Evolutionary conservation across 202 grass and related monocot genomes (phyloP), one percentile per base, ranked within the genome.

Genomic region (Miscanthus sacchariflorus): DNA sequence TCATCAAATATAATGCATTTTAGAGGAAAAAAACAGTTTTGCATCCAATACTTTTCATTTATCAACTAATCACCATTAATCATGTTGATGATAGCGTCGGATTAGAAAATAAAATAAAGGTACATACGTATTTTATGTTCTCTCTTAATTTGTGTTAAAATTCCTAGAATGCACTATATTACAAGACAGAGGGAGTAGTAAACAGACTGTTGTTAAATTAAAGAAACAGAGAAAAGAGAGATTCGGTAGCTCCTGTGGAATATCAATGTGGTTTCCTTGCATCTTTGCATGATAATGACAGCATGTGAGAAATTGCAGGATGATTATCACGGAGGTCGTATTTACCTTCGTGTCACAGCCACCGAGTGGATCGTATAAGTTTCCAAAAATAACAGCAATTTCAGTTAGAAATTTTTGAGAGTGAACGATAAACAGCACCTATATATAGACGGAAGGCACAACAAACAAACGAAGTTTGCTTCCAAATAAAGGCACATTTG

Each of bases 401-500:
- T 81, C 12, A 11, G 78, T 59, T 67, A 35, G 33, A 52, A 35
- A 33, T 58, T 45, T 82, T 83, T 56, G 6, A 15, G 39, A 59
- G 36, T 39, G 50, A 66, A 25, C 6, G 9, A 15, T 67, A 67
- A 71, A 46, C 59, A 59, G 58, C 10, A 9, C 45, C 87, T 89
- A 89, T 83, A 89, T 83, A 82, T 24, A 85, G 82, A 56, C 43
- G 58, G 21, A 46, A 83, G 72, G 44, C 56, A 68, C 15, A 5
- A 0, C 30, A 30, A 63, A 56, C 42, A 82, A 66, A 48, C 25
- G n/a, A 52, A 45, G 56, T 23, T 63, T 28, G 38, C 71, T 72
- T n/a, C 19, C 72, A 24, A 82, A 91, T 82, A 89, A 86, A 46
- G 79, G 74, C 21, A 15, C 68, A 74, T 83, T 79, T 89, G 8